Conservation (phyloP, 208 protist species). For the Jaenimonas drosophilae region DNA sequence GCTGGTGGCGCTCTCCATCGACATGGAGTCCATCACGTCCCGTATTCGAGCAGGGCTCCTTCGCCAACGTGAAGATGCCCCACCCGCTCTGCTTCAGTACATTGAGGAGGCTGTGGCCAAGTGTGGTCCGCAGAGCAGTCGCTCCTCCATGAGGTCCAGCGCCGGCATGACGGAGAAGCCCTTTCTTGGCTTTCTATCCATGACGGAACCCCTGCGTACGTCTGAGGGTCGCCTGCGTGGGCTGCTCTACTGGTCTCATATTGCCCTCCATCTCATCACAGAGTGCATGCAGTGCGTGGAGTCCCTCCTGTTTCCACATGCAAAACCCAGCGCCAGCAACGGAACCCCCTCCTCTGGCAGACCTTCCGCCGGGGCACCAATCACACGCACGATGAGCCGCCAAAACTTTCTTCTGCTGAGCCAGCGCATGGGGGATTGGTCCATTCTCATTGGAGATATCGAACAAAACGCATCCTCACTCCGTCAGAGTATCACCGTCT, state of each 20-base stretch:
- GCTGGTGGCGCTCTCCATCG: slow-evolving; percentile 14
- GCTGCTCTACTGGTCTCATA: slow-evolving; percentile 34
- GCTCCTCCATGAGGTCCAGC: too few relatives aligned
- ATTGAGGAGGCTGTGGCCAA: too few relatives aligned
- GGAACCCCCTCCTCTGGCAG: too few relatives aligned
- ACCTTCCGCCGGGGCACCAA: too few relatives aligned
- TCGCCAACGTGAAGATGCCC: slow-evolving; percentile 2
- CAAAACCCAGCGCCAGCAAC: too few relatives aligned
- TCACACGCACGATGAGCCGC: too few relatives aligned
- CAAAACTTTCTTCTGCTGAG: too few relatives aligned
- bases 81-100: background rate
- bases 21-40: slow-evolving; percentile 19
- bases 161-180: too few relatives aligned
- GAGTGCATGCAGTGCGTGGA: slow-evolving; percentile 23
- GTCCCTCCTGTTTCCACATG: slow-evolving; percentile 21
- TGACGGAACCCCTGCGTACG: slow-evolving; percentile 14
- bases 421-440: too few relatives aligned
- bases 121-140: background rate
- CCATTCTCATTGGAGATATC: too few relatives aligned
- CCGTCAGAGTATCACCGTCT: too few relatives aligned
- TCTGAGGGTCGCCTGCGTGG: slow-evolving; percentile 18
- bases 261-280: slow-evolving; percentile 23
- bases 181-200: slow-evolving; percentile 26
- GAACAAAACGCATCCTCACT: too few relatives aligned
- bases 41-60: slow-evolving; percentile 15